Conservation (phyloP, 208 protist species). For the Leishmania lainsoni region DNA sequence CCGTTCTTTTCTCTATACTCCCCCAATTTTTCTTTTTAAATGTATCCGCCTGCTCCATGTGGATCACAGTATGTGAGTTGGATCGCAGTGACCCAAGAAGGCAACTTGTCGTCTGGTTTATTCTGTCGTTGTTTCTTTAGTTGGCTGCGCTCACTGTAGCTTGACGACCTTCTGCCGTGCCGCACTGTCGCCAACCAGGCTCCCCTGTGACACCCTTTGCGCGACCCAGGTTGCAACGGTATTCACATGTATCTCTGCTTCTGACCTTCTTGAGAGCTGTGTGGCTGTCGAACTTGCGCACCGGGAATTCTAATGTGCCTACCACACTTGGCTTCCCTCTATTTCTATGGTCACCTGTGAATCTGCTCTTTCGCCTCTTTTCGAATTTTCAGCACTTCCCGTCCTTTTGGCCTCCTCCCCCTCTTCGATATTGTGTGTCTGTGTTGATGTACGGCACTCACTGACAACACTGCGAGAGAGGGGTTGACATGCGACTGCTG, state of each 20-base stretch:
- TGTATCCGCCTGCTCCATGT: constrained; percentile 9
- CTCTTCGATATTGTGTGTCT: background rate
- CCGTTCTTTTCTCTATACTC: background rate
- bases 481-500: background rate
- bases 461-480: background rate
- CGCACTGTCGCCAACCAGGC: background rate
- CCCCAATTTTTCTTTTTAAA: background rate
- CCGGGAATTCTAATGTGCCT: background rate
- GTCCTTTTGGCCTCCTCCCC: background rate
- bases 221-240: background rate
- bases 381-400: background rate
- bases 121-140: constrained; percentile 1
- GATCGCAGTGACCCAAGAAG: background rate
- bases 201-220: background rate
- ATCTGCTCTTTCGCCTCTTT: background rate
- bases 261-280: background rate
- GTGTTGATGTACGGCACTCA: background rate
- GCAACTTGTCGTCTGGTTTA: background rate
- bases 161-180: constrained; percentile 1
- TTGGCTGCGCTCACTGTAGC: background rate
- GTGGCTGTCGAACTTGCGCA: background rate
- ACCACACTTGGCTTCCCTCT: background rate
- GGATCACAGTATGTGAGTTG: background rate
- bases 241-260: background rate
- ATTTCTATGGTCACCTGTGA: background rate